Evolutionary conservation across 345 rosid genomes (phyloP), one percentile per base, ranked within the genome.

Genomic region (Linum tenue): DNA sequence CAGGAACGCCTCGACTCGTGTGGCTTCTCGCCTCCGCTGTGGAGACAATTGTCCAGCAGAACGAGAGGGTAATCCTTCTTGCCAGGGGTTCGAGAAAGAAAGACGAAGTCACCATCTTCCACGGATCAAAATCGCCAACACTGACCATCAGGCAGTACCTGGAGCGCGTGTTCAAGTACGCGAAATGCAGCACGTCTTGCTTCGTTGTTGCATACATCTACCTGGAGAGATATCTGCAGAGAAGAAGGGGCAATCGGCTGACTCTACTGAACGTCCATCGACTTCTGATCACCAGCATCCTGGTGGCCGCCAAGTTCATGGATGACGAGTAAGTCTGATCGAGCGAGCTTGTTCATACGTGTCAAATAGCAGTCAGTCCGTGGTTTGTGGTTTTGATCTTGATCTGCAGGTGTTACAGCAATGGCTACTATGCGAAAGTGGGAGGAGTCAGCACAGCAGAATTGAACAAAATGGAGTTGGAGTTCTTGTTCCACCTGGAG

Each of bases 381-480:
- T 6, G 31, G n/a, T n/a, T n/a, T n/a, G n/a, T n/a, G n/a, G 61
- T 41, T 4, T 22, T 39, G 2, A 11, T 64, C 53, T 7, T 0
- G 1, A 48, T 14, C 37, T 59, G 76, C 77, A 81, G 85, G 68
- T 67, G 79, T 22, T 40, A 62, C 1, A 78, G 77, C 76, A 84
- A 79, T 53, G 73, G 76, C 4, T 74, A 79, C 61, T 79, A 68
- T 65, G 88, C 83, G 1, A 81, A 67, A 63, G 66, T 81, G n/a
- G 88, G 84, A 74, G 88, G 88, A 15, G 73, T 79, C 11, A 72
- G 82, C 79, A 77, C 69, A 0, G 76, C 63, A 57, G 85, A 84
- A 69, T 72, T 84, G 78, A 84, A 79, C 70, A 73, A 71, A 56
- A 66, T 81, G 68, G 85, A 81, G 74, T 64, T 74, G 69, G 48